phyloP scores from a whole-genome alignment of 495 filamentous ascomycete species.

The Jackrogersella multiformis region DNA sequence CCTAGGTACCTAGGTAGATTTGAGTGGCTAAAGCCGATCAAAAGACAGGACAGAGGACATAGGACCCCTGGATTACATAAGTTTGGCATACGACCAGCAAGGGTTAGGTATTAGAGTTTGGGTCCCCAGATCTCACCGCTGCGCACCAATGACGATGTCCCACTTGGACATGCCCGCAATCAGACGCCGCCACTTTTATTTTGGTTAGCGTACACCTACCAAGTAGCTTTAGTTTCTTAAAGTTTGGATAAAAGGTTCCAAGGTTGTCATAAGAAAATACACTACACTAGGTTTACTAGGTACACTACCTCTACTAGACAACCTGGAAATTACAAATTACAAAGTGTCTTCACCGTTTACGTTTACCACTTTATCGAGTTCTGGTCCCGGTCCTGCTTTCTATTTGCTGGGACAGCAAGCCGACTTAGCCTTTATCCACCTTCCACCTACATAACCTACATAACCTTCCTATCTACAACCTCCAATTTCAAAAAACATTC shows the following conservation, averaged over 20 bases:
- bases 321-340: too few species aligned
- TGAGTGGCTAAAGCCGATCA: too few species aligned
- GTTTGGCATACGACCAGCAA: conserved; percentile 12
- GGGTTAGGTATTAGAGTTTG: conserved; percentile 39
- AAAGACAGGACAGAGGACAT: too few species aligned
- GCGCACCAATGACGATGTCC: conserved; percentile 41
- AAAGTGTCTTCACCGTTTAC: not conserved
- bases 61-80: conserved; percentile 30
- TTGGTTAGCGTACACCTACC: too few species aligned
- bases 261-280: too few species aligned
- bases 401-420: conserved; percentile 21
- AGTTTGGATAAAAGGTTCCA: too few species aligned
- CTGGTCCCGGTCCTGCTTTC: conserved; percentile 27
- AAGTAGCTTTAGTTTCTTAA: too few species aligned
- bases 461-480: conserved; percentile 22
- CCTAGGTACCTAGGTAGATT: too few species aligned
- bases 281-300: too few species aligned
- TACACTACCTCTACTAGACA: too few species aligned
- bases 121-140: conserved; percentile 41
- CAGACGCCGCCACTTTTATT: conserved; percentile 35
- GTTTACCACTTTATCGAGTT: conserved; percentile 30
- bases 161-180: conserved; percentile 39
- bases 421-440: conserved; percentile 34
- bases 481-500: conserved; percentile 15
- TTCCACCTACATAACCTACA: conserved; percentile 14